phyloP scores from a whole-genome alignment of 2,329 filamentous ascomycete species.

The Monosporascus sp. region DNA sequence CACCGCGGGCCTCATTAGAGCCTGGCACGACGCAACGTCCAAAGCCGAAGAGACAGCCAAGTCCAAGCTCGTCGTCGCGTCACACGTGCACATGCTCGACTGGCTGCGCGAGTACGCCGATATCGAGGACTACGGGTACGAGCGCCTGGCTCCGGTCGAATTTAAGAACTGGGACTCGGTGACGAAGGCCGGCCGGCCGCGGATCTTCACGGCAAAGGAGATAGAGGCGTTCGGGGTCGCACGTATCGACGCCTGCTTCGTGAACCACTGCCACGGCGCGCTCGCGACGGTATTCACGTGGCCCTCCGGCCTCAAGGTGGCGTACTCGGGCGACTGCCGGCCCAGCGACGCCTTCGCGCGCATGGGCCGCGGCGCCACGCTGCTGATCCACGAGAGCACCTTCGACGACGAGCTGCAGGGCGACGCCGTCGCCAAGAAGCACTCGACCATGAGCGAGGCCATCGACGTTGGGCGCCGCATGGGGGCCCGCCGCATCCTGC shows the following conservation, averaged over 20 bases:
- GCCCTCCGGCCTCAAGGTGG: conserved; percentile 74
- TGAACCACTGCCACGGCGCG: conserved; percentile 75
- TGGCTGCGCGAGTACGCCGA: conserved; percentile 77
- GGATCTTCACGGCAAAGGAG: conserved; percentile 29
- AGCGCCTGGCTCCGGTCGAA: conserved; percentile 30
- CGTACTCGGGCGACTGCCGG: conserved; percentile 91
- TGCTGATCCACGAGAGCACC: conserved; percentile 92
- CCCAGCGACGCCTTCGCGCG: conserved; percentile 64
- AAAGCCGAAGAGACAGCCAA: conserved; percentile 26
- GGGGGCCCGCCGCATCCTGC: conserved; percentile 70
- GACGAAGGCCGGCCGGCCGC: conserved; percentile 17
- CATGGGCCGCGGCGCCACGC: conserved; percentile 69
- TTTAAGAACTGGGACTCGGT: conserved; percentile 1
- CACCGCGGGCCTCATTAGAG: conserved; percentile 71
- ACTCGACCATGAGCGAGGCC: conserved; percentile 84
- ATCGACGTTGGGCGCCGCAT: conserved; percentile 71
- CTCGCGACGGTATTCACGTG: conserved; percentile 75
- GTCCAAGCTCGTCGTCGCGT: conserved; percentile 57
- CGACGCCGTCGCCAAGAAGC: conserved; percentile 83
- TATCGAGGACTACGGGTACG: conserved; percentile 72
- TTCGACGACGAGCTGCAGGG: conserved; percentile 79
- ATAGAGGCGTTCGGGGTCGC: conserved; percentile 55
- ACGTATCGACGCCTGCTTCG: conserved; percentile 60
- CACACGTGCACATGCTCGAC: conserved; percentile 63
- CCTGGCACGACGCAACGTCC: conserved; percentile 62